Evolutionary conservation across 495 filamentous ascomycete genomes (phyloP).

Genomic region (Aspergillus kassunensis): DNA sequence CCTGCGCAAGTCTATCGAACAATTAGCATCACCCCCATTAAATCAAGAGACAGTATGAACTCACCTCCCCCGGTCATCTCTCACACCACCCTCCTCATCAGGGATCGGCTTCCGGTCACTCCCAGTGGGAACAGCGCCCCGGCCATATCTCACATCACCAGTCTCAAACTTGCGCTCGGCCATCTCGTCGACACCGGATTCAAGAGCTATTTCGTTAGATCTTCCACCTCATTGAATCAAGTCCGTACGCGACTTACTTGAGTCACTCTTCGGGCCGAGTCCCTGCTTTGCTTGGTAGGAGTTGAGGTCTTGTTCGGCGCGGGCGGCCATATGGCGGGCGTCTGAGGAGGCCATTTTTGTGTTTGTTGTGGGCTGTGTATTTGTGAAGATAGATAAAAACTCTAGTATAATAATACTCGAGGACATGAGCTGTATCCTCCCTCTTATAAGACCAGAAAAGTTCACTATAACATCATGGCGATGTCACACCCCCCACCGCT

Average conservation of each 20-base stretch:
- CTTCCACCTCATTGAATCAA: not conserved
- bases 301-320: conserved; percentile 54
- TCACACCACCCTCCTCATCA: conserved; percentile 46
- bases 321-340: conserved; percentile 35
- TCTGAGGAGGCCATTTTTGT: conserved; percentile 34
- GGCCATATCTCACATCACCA: conserved; percentile 42
- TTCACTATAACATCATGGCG: not conserved
- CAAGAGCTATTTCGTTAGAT: conserved; percentile 31
- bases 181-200: conserved; percentile 51
- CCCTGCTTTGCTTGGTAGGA: conserved; percentile 49
- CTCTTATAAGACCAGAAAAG: not conserved
- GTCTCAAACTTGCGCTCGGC: conserved; percentile 40
- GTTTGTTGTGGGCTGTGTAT: not conserved
- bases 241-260: conserved; percentile 30
- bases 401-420: too few relatives aligned
- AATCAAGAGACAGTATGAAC: too few relatives aligned
- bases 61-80: conserved; percentile 43
- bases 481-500: not conserved
- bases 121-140: conserved; percentile 42
- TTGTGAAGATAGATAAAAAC: too few relatives aligned
- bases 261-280: conserved; percentile 38
- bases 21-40: not conserved
- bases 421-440: not conserved
- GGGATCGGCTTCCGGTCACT: conserved; percentile 51
- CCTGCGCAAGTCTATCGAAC: conserved; percentile 41